Evolutionary conservation across 2,329 filamentous ascomycete genomes (phyloP), one percentile per base, ranked within the genome.

Genomic region (Verticillium alfalfae): DNA sequence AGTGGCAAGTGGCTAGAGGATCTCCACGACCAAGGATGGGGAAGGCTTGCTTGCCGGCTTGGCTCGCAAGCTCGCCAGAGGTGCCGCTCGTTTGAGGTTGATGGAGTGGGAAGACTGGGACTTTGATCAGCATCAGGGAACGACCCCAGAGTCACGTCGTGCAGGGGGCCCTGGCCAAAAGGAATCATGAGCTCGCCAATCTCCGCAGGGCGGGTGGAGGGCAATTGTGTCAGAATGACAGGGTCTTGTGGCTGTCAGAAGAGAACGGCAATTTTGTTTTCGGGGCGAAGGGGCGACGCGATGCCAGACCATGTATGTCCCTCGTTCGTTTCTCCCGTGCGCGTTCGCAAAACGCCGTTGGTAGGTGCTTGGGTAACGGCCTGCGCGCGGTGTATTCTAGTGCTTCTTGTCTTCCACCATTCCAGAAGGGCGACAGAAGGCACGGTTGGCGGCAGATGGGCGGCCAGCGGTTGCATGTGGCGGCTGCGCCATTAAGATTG

Each of bases 51-150:
- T 57, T 18, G 36, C 31, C 26, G 56, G 22, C 57, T 45, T 58
- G 64, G 63, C 63, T 64, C 61, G 63, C 61, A 65, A 58, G 59
- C 62, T 58, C 37, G 57, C 45, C 37, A 49, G 52, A 38, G 8
- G 18, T 52, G 8, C 65, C 62, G 65, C 67, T 66, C 68, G 81
- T 84, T 83, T 84, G 82, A 83, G 76, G 75, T 80, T 80, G 73
- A 82, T 80, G 76, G 76, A 74, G 79, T 71, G 75, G 73, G 69
- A 74, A 76, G 77, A 76, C 75, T 70, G 68, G 72, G 71, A 72
- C 74, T 74, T 73, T 77, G 78, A 79, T 81, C 76, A 72, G 66
- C 79, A 65, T 60, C 77, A 71, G 68, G 77, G 65, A 58, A 26
- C 34, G 39, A 58, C 57, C 57, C 57, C 57, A 58, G 57, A 58